Conservation (phyloP, 257 asterid species). For the Nicotiana tabacum region DNA sequence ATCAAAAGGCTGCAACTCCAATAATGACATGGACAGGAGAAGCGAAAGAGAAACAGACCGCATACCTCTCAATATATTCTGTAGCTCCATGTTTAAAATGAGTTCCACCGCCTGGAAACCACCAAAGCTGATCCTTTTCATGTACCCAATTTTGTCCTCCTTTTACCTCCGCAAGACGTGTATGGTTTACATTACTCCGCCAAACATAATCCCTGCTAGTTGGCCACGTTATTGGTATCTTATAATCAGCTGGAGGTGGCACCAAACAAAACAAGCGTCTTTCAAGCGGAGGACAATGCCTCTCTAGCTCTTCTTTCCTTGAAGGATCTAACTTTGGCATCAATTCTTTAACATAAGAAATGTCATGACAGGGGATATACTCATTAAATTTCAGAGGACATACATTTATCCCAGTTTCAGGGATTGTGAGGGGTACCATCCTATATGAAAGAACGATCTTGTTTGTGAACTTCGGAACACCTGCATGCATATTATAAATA, state of each 20-base stretch:
- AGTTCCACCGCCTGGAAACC: slow-evolving; percentile 99
- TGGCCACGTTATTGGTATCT: slow-evolving; percentile 90
- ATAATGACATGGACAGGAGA: neutral
- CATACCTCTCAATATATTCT: slow-evolving; percentile 84
- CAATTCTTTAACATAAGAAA: slow-evolving; percentile 63
- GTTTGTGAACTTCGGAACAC: slow-evolving; percentile 44
- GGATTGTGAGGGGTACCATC: slow-evolving; percentile 49
- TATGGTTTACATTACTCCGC: slow-evolving; percentile 92
- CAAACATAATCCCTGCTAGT: slow-evolving; percentile 87
- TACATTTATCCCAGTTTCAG: slow-evolving; percentile 63
- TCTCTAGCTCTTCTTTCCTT: slow-evolving; percentile 80
- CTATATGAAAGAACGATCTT: slow-evolving; percentile 63
- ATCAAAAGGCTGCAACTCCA: neutral
- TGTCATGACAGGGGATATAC: slow-evolving; percentile 86
- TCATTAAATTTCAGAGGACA: slow-evolving; percentile 82
- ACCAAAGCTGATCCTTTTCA: slow-evolving; percentile 69
- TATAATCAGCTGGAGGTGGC: slow-evolving; percentile 90
- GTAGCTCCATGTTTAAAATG: slow-evolving; percentile 97
- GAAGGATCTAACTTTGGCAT: slow-evolving; percentile 61
- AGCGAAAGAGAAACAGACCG: neutral
- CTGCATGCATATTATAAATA: slow-evolving; percentile 27
- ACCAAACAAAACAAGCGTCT: slow-evolving; percentile 84
- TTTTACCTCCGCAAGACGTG: slow-evolving; percentile 87
- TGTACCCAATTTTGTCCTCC: slow-evolving; percentile 99
- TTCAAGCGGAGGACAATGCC: slow-evolving; percentile 79